These are phyloP conservation scores for Artemisia annua DNA, from an alignment of 129 eudicot species.

Conservation along the genomic window DNA sequence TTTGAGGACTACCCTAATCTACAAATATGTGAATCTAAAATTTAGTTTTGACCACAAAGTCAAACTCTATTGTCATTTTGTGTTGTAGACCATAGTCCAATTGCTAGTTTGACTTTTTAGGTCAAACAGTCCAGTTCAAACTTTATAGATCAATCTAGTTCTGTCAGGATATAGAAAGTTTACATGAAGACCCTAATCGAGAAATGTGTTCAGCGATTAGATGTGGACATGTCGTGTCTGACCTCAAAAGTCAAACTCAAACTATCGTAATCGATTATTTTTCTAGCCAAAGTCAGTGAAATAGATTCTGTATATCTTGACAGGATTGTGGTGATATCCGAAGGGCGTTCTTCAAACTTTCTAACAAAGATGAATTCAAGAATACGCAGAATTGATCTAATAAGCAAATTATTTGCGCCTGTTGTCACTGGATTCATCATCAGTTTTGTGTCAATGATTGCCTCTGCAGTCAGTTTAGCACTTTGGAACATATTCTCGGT, in stretches of 20 bases:
- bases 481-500: slow-evolving; percentile 71
- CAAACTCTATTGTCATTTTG: neutral
- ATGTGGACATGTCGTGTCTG: neutral
- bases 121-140: neutral
- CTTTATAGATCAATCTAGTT: neutral
- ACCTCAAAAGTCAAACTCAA: neutral
- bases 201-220: neutral
- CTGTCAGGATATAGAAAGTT: neutral
- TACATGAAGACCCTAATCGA: neutral
- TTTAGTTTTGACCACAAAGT: neutral
- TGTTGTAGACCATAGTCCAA: neutral
- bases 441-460: slow-evolving; percentile 77
- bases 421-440: slow-evolving; percentile 81
- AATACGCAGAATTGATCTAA: slow-evolving; percentile 80
- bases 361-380: slow-evolving; percentile 71
- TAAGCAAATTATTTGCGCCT: slow-evolving; percentile 79
- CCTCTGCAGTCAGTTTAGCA: slow-evolving; percentile 68
- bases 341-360: slow-evolving; percentile 63
- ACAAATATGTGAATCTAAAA: neutral
- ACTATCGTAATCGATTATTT: neutral
- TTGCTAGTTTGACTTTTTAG: slow-evolving; percentile 13
- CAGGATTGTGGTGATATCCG: slow-evolving; percentile 96
- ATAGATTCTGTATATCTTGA: slow-evolving; percentile 4
- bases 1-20: neutral
- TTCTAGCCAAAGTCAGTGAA: neutral